Evolutionary conservation across 2,329 filamentous ascomycete genomes (phyloP).

Genomic region (Trichoderma asperellum): DNA sequence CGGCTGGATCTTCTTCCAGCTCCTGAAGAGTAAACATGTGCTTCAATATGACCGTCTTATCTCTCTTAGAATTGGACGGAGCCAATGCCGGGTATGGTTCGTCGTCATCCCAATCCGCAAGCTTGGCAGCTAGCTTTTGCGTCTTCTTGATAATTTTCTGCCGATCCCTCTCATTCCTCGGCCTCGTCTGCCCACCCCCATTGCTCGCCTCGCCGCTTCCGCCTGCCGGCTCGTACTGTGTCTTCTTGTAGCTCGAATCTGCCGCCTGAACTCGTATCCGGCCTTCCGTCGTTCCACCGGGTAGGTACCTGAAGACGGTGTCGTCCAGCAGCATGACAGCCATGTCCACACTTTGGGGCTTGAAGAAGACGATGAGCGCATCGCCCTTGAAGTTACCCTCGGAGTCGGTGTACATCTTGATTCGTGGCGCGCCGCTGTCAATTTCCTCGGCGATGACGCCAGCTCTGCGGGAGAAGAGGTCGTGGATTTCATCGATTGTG

Average conservation of each 20-base stretch:
- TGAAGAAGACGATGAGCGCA: slow-evolving; percentile 91
- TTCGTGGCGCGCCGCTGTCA: slow-evolving; percentile 81
- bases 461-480: slow-evolving; percentile 80
- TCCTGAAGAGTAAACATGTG: slow-evolving; percentile 91
- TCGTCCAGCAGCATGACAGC: slow-evolving; percentile 82
- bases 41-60: slow-evolving; percentile 84
- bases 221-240: slow-evolving; percentile 63
- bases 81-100: slow-evolving; percentile 58
- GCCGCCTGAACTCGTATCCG: slow-evolving; percentile 82
- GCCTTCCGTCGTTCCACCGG: slow-evolving; percentile 57
- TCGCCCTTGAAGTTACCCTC: slow-evolving; percentile 90
- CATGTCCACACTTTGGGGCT: slow-evolving; percentile 87
- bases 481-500: slow-evolving; percentile 77
- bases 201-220: slow-evolving; percentile 31
- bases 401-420: slow-evolving; percentile 89
- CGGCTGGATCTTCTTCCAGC: slow-evolving; percentile 80
- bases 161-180: slow-evolving; percentile 69
- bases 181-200: slow-evolving; percentile 44
- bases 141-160: slow-evolving; percentile 90
- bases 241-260: slow-evolving; percentile 89
- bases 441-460: slow-evolving; percentile 95
- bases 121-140: slow-evolving; percentile 86
- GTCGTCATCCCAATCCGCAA: slow-evolving; percentile 95
- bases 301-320: slow-evolving; percentile 72
- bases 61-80: slow-evolving; percentile 60